Evolutionary conservation across 208 protist species (phyloP).

Genomic region (Leishmania martiniquensis): DNA sequence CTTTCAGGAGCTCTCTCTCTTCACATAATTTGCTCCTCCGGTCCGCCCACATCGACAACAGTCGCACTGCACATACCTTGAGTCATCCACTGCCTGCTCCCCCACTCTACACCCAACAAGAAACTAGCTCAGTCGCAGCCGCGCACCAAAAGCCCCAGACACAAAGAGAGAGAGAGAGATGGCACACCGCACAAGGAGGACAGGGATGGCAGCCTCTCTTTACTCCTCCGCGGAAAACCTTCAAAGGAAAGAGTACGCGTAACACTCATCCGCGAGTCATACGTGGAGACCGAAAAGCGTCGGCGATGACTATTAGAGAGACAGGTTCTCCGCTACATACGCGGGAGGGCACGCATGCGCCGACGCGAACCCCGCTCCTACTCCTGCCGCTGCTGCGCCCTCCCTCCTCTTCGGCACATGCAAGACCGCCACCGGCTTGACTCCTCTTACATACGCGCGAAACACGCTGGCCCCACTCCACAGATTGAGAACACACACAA

Average conservation of each 20-base stretch:
- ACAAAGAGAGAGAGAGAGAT: conserved; percentile 5
- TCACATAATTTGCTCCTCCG: neutral
- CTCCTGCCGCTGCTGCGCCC: neutral
- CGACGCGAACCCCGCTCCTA: neutral
- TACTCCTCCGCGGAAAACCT: neutral
- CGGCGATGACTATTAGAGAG: neutral
- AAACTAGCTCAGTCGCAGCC: no score
- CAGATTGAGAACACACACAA: neutral
- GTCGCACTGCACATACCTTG: neutral
- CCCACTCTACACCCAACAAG: no score
- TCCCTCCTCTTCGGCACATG: neutral
- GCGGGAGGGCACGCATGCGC: neutral
- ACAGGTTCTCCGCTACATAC: neutral
- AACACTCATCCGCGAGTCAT: neutral
- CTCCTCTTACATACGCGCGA: neutral
- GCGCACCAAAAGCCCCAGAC: no score
- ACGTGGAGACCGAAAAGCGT: neutral
- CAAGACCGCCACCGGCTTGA: neutral
- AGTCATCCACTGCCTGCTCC: neutral
- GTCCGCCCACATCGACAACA: neutral
- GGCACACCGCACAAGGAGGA: neutral
- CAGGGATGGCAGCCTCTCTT: neutral
- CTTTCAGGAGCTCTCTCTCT: neutral
- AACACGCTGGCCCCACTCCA: neutral
- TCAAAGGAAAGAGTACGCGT: neutral